Percentiles rank a stretch among this genome's conserved stretches.
Conservation (phyloP, 768 basidiomycete species). For the Harrya chromipes region DNA sequence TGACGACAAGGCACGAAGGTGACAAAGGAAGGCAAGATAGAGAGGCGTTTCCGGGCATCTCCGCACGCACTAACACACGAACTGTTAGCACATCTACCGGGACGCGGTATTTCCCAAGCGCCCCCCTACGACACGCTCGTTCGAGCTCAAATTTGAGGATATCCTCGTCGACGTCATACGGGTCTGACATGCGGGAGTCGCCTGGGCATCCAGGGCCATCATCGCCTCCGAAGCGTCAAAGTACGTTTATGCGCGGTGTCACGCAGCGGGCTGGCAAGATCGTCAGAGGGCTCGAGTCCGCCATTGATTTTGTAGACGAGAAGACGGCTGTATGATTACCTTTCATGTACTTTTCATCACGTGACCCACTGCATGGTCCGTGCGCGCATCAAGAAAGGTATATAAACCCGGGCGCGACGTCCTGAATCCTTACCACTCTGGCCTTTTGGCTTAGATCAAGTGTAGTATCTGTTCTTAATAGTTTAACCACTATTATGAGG, state of each 20-base stretch:
- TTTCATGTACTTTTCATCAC: background rate
- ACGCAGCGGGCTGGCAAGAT: constrained; percentile 35
- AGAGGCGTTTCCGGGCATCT: background rate
- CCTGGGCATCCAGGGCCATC: constrained; percentile 4
- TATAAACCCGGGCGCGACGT: background rate
- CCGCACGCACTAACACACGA: background rate
- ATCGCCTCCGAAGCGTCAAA: constrained; percentile 25
- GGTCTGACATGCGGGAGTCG: constrained; percentile 9
- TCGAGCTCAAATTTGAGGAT: constrained; percentile 28
- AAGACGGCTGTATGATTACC: background rate
- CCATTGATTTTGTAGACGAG: constrained; percentile 41
- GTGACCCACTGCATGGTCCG: constrained; percentile 1
- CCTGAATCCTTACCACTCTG: constrained; percentile 25
- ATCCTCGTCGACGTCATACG: constrained; percentile 7
- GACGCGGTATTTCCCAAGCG: background rate
- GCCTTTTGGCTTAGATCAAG: constrained; percentile 76
- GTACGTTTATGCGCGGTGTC: constrained; percentile 32
- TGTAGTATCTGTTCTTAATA: constrained; percentile 74
- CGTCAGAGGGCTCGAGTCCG: constrained; percentile 38
- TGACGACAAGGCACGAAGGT: constrained; percentile 3
- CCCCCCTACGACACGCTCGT: constrained; percentile 17
- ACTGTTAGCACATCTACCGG: background rate
- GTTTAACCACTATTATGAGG: constrained; percentile 56
- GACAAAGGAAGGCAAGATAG: constrained; percentile 7
- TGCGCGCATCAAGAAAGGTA: background rate